phyloP scores from a whole-genome alignment of 2,329 filamentous ascomycete genomes.

The Gaeumannomyces tritici region DNA sequence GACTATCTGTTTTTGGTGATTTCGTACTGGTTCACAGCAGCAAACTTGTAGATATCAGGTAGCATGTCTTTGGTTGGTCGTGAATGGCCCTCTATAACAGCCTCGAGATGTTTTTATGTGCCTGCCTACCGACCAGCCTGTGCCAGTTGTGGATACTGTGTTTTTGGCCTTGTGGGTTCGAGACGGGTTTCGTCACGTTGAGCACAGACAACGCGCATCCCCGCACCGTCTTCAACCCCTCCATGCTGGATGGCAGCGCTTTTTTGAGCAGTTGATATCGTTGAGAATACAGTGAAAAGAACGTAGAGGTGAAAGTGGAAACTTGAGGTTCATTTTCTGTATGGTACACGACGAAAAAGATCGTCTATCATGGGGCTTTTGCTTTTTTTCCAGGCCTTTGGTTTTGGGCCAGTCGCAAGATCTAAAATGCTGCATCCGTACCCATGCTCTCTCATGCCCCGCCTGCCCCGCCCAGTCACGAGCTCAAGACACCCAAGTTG shows the following conservation, averaged over 20 bases:
- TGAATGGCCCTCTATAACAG: background rate
- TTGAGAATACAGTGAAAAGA: background rate
- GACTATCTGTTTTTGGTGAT: background rate
- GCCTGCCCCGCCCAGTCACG: background rate
- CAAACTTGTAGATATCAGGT: background rate
- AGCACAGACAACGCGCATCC: no score
- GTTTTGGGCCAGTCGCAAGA: background rate
- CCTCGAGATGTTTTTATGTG: background rate
- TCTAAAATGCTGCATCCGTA: background rate
- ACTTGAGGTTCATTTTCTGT: background rate
- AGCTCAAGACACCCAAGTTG: background rate
- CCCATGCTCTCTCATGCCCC: background rate
- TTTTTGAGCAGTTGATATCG: no score
- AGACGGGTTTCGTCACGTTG: no score
- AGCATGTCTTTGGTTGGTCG: background rate
- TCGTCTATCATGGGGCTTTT: background rate
- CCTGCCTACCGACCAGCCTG: no score
- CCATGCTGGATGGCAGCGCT: no score
- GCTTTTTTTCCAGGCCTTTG: background rate
- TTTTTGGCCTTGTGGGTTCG: no score
- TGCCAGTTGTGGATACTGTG: no score
- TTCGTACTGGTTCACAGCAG: background rate
- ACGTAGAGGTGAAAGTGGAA: background rate
- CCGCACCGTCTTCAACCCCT: no score
- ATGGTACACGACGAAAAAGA: background rate